Base-by-base conservation (phyloP, 2,329 filamentous ascomycete species). In the Fonsecaea monophora region DNA sequence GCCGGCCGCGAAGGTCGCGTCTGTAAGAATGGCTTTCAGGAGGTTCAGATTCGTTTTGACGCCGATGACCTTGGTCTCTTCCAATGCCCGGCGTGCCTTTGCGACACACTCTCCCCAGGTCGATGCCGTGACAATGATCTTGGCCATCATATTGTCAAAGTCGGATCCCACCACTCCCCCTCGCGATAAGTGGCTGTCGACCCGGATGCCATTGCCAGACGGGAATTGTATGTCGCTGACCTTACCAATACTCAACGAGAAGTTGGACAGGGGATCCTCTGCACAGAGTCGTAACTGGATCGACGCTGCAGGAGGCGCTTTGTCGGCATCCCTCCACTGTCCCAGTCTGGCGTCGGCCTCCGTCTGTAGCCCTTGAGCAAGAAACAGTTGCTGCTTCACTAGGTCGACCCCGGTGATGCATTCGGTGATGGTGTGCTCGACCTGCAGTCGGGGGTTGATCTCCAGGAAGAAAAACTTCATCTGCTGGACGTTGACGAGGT, bases 341-440 rank as follows among this genome's bases (percentile, higher is more conserved):
- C 71, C 76, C 32, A 81, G 69, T 3, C 76, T 74, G 8, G 83
- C 75, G 3, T 53, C 71, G 5, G 75, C 48, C 0, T 85, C 75
- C 0, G 76, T 60, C 32, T 66, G 73, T 9, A 76, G 75, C 1
- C 86, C 85, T 74, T 87, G 84, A 1, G 85, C 81, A 7, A 88
- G 75, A 1, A 83, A 75, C 0, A 89, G 78, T 65, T 89, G 86
- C 2, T 78, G 76, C 69, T 82, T 81, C 15, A 88, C 86, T 3
- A 89, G 78, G 66, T 89, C 86, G 7, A 83, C 75, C 0, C 77
- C 79, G 5, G 82, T 82, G 7, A 89, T 83, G 3, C 78, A 80
- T 70, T 89, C 86, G 0, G 85, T 87, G 61, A 88, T 83, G 0
- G 86, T 88, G 72, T 88, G 86, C 70, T 89, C 86, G 45, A 89